Evolutionary conservation across 2,329 filamentous ascomycete species (phyloP).

Genomic region (Exophiala phaeomuriformis): DNA sequence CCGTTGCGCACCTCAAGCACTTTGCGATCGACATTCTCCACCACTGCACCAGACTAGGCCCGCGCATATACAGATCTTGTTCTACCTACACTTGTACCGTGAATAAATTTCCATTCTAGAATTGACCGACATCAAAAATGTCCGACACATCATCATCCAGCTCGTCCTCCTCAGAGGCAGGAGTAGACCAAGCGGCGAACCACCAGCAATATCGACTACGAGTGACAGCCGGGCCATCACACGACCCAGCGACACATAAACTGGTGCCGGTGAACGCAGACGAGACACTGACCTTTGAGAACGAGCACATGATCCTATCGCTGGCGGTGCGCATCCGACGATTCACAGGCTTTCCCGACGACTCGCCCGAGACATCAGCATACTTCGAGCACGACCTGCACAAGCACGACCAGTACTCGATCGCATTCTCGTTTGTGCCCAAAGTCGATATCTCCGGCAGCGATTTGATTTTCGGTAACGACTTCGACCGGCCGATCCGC

Average conservation of each 20-base stretch:
- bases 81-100: neutral
- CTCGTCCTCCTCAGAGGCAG: slow-evolving; percentile 4
- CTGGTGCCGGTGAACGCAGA: slow-evolving; percentile 68
- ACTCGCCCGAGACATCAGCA: slow-evolving; percentile 60
- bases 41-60: neutral
- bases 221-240: slow-evolving; percentile 72
- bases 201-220: slow-evolving; percentile 57
- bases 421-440: slow-evolving; percentile 71
- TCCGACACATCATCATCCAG: slow-evolving; percentile 8
- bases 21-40: too few species aligned
- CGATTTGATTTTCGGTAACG: slow-evolving; percentile 86
- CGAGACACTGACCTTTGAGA: slow-evolving; percentile 55
- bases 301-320: slow-evolving; percentile 59
- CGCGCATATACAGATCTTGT: neutral
- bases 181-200: slow-evolving; percentile 3
- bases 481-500: slow-evolving; percentile 86
- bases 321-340: slow-evolving; percentile 68
- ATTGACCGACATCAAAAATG: neutral
- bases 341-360: slow-evolving; percentile 60
- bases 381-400: slow-evolving; percentile 73
- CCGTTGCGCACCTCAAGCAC: too few species aligned
- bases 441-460: slow-evolving; percentile 58
- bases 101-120: neutral
- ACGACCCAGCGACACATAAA: slow-evolving; percentile 65
- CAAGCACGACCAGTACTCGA: slow-evolving; percentile 72